Evolutionary conservation across 2,329 filamentous ascomycete genomes (phyloP).

Genomic region (Daldinia sp.): DNA sequence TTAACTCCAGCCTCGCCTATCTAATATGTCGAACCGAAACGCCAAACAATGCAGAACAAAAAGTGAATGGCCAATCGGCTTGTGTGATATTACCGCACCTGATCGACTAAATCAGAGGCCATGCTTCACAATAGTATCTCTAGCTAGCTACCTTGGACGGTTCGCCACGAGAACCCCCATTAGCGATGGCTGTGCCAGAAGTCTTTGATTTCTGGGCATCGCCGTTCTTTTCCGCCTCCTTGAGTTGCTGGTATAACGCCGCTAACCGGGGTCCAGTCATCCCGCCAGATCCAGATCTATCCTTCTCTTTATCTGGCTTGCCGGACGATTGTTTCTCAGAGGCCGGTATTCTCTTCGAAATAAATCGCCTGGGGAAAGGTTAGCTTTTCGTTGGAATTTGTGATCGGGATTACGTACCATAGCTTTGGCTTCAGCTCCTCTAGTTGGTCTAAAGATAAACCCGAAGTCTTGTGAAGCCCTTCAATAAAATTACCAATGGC

Average conservation of each 20-base stretch:
- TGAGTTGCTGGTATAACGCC: conserved; percentile 46
- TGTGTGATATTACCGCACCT: conserved; percentile 15
- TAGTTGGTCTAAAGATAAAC: conserved; percentile 42
- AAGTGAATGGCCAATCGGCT: conserved; percentile 28
- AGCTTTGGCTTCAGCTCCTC: conserved; percentile 49
- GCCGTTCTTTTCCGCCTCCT: conserved; percentile 41
- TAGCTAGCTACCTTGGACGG: conserved; percentile 40
- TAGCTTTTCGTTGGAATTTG: conserved; percentile 3
- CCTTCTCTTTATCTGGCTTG: conserved; percentile 41
- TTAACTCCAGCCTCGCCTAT: conserved; percentile 41
- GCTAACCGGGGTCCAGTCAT: conserved; percentile 48
- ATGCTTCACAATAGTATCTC: conserved; percentile 16
- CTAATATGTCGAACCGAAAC: conserved; percentile 45
- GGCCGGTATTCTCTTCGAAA: conserved; percentile 48
- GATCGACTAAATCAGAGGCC: not conserved
- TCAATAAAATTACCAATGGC: conserved; percentile 49
- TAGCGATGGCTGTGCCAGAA: conserved; percentile 37
- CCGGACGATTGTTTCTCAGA: conserved; percentile 43
- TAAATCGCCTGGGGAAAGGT: conserved; percentile 45
- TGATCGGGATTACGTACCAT: conserved; percentile 41
- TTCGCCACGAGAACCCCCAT: conserved; percentile 41
- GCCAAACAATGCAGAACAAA: conserved; percentile 45
- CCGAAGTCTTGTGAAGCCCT: conserved; percentile 45
- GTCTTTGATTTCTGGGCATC: conserved; percentile 40
- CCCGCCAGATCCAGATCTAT: conserved; percentile 38